phyloP scores from a whole-genome alignment of 345 rosid species.

The Pugionium cornutum region DNA sequence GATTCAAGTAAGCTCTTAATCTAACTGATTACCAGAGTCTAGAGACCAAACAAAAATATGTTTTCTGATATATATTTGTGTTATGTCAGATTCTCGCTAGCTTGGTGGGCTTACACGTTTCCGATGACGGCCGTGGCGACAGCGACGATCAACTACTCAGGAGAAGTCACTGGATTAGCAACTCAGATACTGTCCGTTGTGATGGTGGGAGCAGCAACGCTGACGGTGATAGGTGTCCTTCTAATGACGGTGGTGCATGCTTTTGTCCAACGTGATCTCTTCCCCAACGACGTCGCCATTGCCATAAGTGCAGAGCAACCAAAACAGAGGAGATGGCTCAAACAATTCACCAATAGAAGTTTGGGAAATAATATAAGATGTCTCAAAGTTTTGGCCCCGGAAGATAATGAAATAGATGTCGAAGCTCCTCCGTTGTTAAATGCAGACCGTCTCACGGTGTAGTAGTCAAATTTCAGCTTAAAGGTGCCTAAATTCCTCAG shows the following conservation, averaged over 20 bases:
- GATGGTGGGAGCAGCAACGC: conserved; percentile 51
- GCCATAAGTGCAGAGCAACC: conserved; percentile 66
- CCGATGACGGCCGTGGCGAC: conserved; percentile 77
- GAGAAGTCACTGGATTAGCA: conserved; percentile 47
- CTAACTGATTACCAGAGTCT: background rate
- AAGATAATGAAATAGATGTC: conserved; percentile 40
- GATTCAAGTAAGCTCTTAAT: conserved; percentile 56
- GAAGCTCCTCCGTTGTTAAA: conserved; percentile 41
- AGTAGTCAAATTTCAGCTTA: no score
- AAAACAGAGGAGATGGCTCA: conserved; percentile 56
- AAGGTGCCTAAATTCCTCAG: no score
- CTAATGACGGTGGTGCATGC: conserved; percentile 54
- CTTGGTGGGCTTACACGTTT: conserved; percentile 98
- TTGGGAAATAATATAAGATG: conserved; percentile 53
- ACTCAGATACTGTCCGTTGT: conserved; percentile 47
- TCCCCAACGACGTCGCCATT: conserved; percentile 71
- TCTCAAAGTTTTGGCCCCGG: conserved; percentile 43
- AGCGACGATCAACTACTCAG: conserved; percentile 64
- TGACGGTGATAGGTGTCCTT: conserved; percentile 55
- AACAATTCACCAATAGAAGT: conserved; percentile 47
- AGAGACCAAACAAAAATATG: background rate
- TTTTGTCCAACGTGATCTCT: conserved; percentile 53
- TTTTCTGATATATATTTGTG: conserved; percentile 11
- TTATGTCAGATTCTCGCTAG: conserved; percentile 66
- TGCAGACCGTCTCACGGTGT: no score